A percentile compares a stretch with the other conserved stretches of the same genome.
phyloP scores from a whole-genome alignment of 371 early-diverging fungal species.

The Ecytonucleospora hepatopenaei region DNA sequence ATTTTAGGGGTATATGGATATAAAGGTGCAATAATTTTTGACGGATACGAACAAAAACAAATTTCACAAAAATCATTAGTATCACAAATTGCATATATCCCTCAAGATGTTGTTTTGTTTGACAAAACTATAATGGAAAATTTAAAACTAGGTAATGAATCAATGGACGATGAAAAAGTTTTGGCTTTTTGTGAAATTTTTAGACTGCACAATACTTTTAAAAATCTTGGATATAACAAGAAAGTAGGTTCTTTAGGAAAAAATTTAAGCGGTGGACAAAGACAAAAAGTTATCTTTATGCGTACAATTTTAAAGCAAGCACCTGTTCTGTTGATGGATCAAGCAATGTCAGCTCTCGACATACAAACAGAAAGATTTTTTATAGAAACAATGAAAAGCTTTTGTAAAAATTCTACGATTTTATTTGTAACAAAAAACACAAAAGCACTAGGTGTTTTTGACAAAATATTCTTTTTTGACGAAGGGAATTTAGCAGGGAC shows the following conservation, averaged over 20 bases:
- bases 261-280: slow-evolving; percentile 86
- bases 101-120: slow-evolving; percentile 36
- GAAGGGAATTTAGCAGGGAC: not conserved
- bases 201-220: not conserved
- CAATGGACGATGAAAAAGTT: slow-evolving; percentile 68
- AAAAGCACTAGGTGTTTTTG: slow-evolving; percentile 20
- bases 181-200: slow-evolving; percentile 61
- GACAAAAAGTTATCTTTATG: slow-evolving; percentile 92
- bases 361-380: slow-evolving; percentile 56
- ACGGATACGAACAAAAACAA: slow-evolving; percentile 56
- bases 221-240: slow-evolving; percentile 1
- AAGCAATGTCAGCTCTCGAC: slow-evolving; percentile 71
- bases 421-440: slow-evolving; percentile 33
- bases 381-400: slow-evolving; percentile 17
- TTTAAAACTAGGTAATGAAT: slow-evolving; percentile 66
- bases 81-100: slow-evolving; percentile 42
- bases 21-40: slow-evolving; percentile 9
- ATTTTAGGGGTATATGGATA: slow-evolving; percentile 15
- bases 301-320: slow-evolving; percentile 65
- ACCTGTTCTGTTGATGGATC: slow-evolving; percentile 67
- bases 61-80: slow-evolving; percentile 58
- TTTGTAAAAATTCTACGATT: slow-evolving; percentile 14
- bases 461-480: slow-evolving; percentile 30
- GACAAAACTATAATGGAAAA: slow-evolving; percentile 45
- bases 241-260: not conserved